Conservation (phyloP, 2,329 filamentous ascomycete species). For the Fusarium temperatum region DNA sequence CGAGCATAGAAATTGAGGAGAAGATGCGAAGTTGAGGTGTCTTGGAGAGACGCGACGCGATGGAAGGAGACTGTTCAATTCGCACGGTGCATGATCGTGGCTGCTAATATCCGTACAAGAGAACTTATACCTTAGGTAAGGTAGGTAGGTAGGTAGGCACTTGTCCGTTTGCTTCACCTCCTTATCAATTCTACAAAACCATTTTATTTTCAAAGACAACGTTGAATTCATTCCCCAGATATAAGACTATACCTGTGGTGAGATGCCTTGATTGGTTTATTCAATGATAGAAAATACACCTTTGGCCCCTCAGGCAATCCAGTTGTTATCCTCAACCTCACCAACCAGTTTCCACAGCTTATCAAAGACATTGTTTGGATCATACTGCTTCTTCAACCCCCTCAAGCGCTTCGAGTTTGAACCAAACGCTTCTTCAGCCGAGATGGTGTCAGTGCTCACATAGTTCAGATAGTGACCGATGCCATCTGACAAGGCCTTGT, state of each 20-base stretch:
- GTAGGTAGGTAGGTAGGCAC: too few species aligned
- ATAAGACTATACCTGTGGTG: neutral
- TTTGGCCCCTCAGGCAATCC: conserved; percentile 11
- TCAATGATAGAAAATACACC: neutral
- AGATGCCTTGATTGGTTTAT: neutral
- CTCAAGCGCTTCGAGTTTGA: conserved; percentile 25
- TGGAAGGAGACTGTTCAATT: neutral
- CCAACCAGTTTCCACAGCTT: conserved; percentile 36
- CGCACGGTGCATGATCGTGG: conserved; percentile 9
- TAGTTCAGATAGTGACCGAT: conserved; percentile 37
- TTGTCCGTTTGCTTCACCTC: too few species aligned
- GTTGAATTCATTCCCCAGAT: neutral
- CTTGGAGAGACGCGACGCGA: conserved; percentile 22
- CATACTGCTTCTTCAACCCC: conserved; percentile 32
- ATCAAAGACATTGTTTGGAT: conserved; percentile 35
- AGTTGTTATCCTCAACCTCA: conserved; percentile 30
- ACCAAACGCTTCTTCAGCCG: conserved; percentile 34
- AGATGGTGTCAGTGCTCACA: conserved; percentile 15
- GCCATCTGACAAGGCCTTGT: conserved; percentile 21
- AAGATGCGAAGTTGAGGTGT: conserved; percentile 4
- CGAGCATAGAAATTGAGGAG: neutral
- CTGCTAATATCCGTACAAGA: too few species aligned
- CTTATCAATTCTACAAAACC: neutral
- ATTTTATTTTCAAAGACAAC: neutral
- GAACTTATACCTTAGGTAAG: too few species aligned